Evolutionary conservation across 257 asterid species (phyloP).

Genomic region (Lithospermum erythrorhizon): DNA sequence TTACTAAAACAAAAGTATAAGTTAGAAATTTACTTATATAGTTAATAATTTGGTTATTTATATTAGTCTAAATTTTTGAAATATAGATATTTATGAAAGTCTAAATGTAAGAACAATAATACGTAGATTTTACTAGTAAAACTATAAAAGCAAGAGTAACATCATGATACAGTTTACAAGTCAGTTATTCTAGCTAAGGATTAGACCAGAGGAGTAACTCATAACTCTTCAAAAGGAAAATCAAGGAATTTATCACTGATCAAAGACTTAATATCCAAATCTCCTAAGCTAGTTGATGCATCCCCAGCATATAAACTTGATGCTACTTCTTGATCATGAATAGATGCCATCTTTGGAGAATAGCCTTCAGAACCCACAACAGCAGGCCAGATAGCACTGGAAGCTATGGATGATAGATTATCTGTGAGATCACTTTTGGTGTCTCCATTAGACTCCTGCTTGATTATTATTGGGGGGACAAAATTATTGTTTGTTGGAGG

Average conservation of each 20-base stretch:
- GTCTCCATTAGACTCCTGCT: constrained; percentile 13
- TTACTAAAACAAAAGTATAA: too few species aligned
- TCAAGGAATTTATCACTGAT: constrained; percentile 22
- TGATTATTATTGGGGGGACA: constrained; percentile 1
- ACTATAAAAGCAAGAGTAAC: too few species aligned
- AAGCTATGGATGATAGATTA: constrained; percentile 20
- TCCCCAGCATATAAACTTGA: constrained; percentile 16
- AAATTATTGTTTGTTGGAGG: background rate
- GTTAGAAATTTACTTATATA: too few species aligned
- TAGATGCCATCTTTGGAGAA: constrained; percentile 5
- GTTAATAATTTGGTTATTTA: too few species aligned
- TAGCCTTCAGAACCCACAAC: constrained; percentile 8
- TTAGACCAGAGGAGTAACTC: too few species aligned
- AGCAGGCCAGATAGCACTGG: constrained; percentile 26
- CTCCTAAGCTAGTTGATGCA: constrained; percentile 17
- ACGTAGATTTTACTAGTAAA: too few species aligned
- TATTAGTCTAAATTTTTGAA: too few species aligned
- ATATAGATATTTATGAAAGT: too few species aligned
- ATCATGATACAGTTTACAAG: too few species aligned
- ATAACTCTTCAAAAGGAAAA: constrained; percentile 3
- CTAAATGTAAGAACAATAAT: too few species aligned
- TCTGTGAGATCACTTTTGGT: constrained; percentile 18
- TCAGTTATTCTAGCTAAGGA: too few species aligned
- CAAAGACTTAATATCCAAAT: constrained; percentile 25
- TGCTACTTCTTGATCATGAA: constrained; percentile 21